A percentile compares a stretch with the other conserved stretches of the same genome.
These are phyloP conservation scores for Beauveria scarabaeidicola DNA, from an alignment of 2,329 filamentous ascomycete species.

Conservation along the genomic window DNA sequence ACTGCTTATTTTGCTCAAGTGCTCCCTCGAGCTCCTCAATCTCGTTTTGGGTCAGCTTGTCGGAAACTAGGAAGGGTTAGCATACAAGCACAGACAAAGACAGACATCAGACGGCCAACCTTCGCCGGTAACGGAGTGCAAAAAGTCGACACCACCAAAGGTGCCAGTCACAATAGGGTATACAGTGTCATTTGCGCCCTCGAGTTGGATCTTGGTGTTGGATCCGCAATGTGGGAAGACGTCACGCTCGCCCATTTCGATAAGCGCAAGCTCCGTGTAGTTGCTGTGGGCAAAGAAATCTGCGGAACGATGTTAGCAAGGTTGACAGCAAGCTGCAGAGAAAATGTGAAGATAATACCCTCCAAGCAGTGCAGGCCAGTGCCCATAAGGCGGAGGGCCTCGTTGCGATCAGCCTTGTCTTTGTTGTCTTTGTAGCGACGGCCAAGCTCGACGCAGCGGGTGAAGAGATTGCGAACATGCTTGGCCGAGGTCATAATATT, in stretches of 20 bases:
- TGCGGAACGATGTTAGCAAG: slow-evolving; percentile 19
- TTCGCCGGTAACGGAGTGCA: slow-evolving; percentile 74
- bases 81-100: neutral
- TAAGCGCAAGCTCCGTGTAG: slow-evolving; percentile 69
- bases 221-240: slow-evolving; percentile 87
- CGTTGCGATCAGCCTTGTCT: slow-evolving; percentile 66
- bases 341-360: slow-evolving; percentile 32
- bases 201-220: slow-evolving; percentile 59
- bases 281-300: slow-evolving; percentile 92
- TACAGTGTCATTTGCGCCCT: slow-evolving; percentile 56
- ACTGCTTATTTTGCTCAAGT: slow-evolving; percentile 54
- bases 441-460: slow-evolving; percentile 68
- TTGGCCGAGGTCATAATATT: slow-evolving; percentile 75
- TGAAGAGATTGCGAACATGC: slow-evolving; percentile 67
- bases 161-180: slow-evolving; percentile 85
- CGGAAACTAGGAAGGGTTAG: slow-evolving; percentile 50
- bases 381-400: slow-evolving; percentile 77
- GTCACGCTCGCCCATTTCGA: slow-evolving; percentile 70
- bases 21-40: slow-evolving; percentile 82
- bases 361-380: slow-evolving; percentile 87
- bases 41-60: slow-evolving; percentile 87
- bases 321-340: neutral
- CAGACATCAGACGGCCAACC: slow-evolving; percentile 26
- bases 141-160: slow-evolving; percentile 89
- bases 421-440: slow-evolving; percentile 55